Percentiles rank a stretch among this genome's conserved stretches.
These are phyloP conservation scores for Penicillium longicatenatum DNA, from an alignment of 495 filamentous ascomycete species.

Conservation along the genomic window DNA sequence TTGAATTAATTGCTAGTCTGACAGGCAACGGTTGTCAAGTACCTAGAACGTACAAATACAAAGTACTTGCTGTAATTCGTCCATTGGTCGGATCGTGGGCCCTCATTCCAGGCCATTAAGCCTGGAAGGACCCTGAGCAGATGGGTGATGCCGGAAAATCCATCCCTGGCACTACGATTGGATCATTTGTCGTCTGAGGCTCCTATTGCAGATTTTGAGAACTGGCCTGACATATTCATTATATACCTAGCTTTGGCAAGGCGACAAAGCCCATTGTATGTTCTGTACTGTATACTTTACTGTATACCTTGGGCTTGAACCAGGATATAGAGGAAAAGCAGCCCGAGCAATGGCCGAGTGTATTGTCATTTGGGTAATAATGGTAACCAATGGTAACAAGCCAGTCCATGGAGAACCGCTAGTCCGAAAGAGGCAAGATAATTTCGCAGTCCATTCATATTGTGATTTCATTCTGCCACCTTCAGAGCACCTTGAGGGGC, in stretches of 20 bases:
- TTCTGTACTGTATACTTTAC: neutral
- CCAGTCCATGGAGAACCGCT: neutral
- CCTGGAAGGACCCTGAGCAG: conserved; percentile 6
- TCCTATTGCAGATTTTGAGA: neutral
- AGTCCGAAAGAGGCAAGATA: neutral
- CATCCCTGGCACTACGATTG: conserved; percentile 2
- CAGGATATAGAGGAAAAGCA: neutral
- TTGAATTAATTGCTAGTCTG: neutral
- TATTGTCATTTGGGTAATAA: neutral
- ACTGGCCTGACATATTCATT: neutral
- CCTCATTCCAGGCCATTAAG: conserved; percentile 1
- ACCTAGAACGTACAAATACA: neutral
- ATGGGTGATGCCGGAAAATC: conserved; percentile 2
- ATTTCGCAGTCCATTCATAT: conserved; percentile 1
- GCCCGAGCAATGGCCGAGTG: neutral
- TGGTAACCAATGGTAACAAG: neutral
- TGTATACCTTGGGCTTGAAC: neutral
- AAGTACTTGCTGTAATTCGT: neutral
- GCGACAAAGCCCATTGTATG: neutral
- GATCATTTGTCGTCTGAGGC: neutral
- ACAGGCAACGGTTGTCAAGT: neutral
- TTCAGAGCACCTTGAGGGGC: neutral
- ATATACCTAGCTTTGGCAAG: neutral
- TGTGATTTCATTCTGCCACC: neutral
- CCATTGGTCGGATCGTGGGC: neutral